Conservation (phyloP, 2,329 filamentous ascomycete species). For the Gyromitra esculenta region DNA sequence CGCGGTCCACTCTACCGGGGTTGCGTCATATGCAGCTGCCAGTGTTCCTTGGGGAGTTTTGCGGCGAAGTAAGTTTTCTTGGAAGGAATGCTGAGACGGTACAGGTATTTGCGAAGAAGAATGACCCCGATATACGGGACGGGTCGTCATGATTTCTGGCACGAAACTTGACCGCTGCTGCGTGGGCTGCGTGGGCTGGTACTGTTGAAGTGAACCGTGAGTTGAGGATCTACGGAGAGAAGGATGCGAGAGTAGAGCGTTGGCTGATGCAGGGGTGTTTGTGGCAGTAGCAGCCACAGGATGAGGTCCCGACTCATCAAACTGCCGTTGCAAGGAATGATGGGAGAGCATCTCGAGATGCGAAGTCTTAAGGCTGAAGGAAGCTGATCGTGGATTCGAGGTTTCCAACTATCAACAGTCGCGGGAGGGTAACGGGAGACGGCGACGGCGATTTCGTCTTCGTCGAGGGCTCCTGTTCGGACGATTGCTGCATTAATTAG, state of each 20-base stretch:
- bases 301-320: conserved; percentile 45
- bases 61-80: conserved; percentile 82
- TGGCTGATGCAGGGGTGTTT: conserved; percentile 45
- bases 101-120: conserved; percentile 46
- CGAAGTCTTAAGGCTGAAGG: conserved; percentile 47
- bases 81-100: conserved; percentile 42
- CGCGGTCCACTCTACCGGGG: conserved; percentile 75
- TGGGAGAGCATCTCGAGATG: conserved; percentile 51
- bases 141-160: conserved; percentile 34
- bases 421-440: conserved; percentile 49
- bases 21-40: conserved; percentile 89
- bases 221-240: conserved; percentile 37
- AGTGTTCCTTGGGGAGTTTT: conserved; percentile 96
- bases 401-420: conserved; percentile 40
- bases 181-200: conserved; percentile 27
- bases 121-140: conserved; percentile 53
- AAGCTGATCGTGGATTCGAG: conserved; percentile 46
- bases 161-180: conserved; percentile 39
- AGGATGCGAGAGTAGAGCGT: conserved; percentile 42
- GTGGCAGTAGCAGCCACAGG: conserved; percentile 46
- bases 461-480: conserved; percentile 50
- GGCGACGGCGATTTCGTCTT: conserved; percentile 53
- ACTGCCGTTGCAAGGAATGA: conserved; percentile 43
- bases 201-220: conserved; percentile 40
- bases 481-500: conserved; percentile 54